Evolutionary conservation across 495 filamentous ascomycete genomes (phyloP).

Genomic region (Aspergillus biplanus): DNA sequence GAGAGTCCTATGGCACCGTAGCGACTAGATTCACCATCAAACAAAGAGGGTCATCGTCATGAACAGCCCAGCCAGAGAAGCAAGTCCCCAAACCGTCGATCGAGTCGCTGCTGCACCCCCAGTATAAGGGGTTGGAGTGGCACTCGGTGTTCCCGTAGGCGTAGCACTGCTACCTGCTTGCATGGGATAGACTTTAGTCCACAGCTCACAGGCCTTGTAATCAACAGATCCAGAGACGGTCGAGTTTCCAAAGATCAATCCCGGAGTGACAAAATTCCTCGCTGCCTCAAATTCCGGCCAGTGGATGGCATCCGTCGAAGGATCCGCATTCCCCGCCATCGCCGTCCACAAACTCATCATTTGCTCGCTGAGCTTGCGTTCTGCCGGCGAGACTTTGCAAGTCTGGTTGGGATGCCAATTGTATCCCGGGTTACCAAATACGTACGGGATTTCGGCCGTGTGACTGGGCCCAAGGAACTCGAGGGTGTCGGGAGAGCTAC

Average conservation of each 20-base stretch:
- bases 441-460: constrained; percentile 43
- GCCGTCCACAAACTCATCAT: not conserved
- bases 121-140: not conserved
- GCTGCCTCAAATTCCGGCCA: not conserved
- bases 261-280: not conserved
- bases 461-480: constrained; percentile 31
- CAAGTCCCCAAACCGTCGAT: too few relatives aligned
- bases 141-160: not conserved
- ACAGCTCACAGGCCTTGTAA: not conserved
- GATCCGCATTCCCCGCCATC: not conserved
- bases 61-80: too few relatives aligned
- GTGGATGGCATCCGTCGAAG: not conserved
- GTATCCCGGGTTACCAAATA: not conserved
- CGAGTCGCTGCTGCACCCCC: not conserved
- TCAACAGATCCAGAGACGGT: not conserved
- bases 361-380: not conserved
- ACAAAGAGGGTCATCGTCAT: too few relatives aligned
- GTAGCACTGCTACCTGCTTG: too few relatives aligned
- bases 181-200: not conserved
- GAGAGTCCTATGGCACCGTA: too few relatives aligned
- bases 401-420: not conserved
- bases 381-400: not conserved
- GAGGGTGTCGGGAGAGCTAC: not conserved
- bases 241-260: not conserved
- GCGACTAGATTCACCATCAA: too few relatives aligned